These are phyloP conservation scores for Plantago coronopus DNA, from an alignment of 305 asterid species.

Conservation along the genomic window DNA sequence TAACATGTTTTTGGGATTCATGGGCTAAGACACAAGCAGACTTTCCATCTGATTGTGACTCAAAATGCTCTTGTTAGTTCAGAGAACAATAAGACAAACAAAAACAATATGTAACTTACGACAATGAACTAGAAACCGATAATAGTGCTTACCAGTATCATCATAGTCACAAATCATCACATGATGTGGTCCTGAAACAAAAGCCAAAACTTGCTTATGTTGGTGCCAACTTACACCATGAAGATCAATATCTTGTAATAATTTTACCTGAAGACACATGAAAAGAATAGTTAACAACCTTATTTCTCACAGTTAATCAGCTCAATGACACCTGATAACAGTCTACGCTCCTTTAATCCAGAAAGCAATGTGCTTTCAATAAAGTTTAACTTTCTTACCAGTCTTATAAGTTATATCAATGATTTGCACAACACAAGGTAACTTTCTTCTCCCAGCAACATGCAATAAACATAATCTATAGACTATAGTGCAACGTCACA, in stretches of 20 bases:
- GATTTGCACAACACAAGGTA: slow-evolving; percentile 9
- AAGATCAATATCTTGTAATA: slow-evolving; percentile 58
- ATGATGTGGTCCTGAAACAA: slow-evolving; percentile 72
- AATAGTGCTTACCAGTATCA: slow-evolving; percentile 61
- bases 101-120: slow-evolving; percentile 18
- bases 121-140: slow-evolving; percentile 4
- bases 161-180: slow-evolving; percentile 75
- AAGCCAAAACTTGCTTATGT: slow-evolving; percentile 69
- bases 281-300: background rate
- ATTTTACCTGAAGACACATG: slow-evolving; percentile 51
- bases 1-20: slow-evolving; percentile 73
- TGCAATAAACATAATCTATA: background rate
- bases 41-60: slow-evolving; percentile 56
- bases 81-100: slow-evolving; percentile 13
- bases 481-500: slow-evolving; percentile 3
- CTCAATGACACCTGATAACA: slow-evolving; percentile 4
- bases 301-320: slow-evolving; percentile 8
- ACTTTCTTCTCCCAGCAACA: background rate
- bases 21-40: slow-evolving; percentile 53
- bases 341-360: background rate
- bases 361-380: slow-evolving; percentile 4
- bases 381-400: background rate
- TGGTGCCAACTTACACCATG: slow-evolving; percentile 81
- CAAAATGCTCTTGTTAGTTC: slow-evolving; percentile 2
- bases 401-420: background rate